Percentiles rank a stretch among this genome's conserved stretches.
These are phyloP conservation scores for Yamadazyma diospyri DNA, from an alignment of 1,139 yeast species.

Conservation along the genomic window DNA sequence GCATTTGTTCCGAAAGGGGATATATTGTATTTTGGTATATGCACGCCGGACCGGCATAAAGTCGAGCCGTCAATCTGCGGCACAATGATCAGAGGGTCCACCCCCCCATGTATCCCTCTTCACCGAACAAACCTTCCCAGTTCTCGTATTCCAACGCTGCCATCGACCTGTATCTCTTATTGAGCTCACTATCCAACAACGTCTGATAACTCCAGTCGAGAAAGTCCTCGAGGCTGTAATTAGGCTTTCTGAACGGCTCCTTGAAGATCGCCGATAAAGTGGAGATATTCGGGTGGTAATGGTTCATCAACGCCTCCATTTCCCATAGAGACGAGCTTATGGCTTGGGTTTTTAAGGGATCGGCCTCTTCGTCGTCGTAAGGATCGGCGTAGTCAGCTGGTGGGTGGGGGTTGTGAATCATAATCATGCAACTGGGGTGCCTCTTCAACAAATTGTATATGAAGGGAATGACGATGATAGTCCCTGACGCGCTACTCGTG, in stretches of 20 bases:
- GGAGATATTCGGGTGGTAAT: constrained; percentile 94
- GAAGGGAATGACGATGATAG: constrained; percentile 85
- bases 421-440: constrained; percentile 90
- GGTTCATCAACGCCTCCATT: constrained; percentile 73
- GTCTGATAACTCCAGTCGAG: constrained; percentile 85
- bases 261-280: constrained; percentile 83
- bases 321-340: constrained; percentile 91
- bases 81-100: constrained; percentile 25
- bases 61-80: too few species aligned
- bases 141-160: constrained; percentile 81
- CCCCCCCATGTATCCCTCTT: constrained; percentile 19
- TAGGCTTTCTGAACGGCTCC: constrained; percentile 86
- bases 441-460: constrained; percentile 82
- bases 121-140: constrained; percentile 39
- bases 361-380: constrained; percentile 55
- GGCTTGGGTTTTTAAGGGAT: constrained; percentile 80
- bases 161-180: constrained; percentile 62
- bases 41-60: too few species aligned
- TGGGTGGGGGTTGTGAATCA: constrained; percentile 57
- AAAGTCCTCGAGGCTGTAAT: constrained; percentile 89
- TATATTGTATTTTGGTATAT: constrained; percentile 14
- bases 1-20: constrained; percentile 29
- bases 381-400: constrained; percentile 53
- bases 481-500: constrained; percentile 86
- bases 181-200: constrained; percentile 69